Conservation (phyloP, 768 basidiomycete genomes). For the Multifurca ochricompacta region DNA sequence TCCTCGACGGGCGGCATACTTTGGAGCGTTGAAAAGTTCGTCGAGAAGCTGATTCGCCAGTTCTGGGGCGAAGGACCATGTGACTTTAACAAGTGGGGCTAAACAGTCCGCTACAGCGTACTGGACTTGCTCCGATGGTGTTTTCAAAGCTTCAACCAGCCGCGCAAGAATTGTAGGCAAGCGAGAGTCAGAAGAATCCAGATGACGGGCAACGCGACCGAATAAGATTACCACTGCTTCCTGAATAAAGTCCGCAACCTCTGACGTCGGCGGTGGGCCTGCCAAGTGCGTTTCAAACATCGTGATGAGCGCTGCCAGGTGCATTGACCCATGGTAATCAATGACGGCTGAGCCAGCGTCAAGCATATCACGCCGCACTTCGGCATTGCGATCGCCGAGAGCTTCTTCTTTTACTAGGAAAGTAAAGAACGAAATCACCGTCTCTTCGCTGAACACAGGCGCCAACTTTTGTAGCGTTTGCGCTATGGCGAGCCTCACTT, state of each 20-base stretch:
- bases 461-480: constrained; percentile 60
- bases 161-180: constrained; percentile 78
- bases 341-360: constrained; percentile 73
- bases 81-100: constrained; percentile 71
- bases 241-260: constrained; percentile 80
- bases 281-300: constrained; percentile 76
- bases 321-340: constrained; percentile 70
- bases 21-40: constrained; percentile 68
- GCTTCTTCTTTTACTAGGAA: constrained; percentile 85
- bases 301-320: constrained; percentile 65
- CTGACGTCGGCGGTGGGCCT: constrained; percentile 41
- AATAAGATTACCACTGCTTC: constrained; percentile 94
- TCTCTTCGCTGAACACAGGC: constrained; percentile 50
- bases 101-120: constrained; percentile 95
- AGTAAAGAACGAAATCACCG: constrained; percentile 65
- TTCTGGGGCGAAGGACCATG: constrained; percentile 47
- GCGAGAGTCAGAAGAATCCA: constrained; percentile 67
- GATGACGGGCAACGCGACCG: constrained; percentile 84
- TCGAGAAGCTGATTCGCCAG: constrained; percentile 74
- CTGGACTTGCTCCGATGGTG: constrained; percentile 94
- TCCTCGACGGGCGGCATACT: constrained; percentile 92
- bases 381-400: constrained; percentile 74
- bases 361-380: constrained; percentile 86
- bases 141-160: constrained; percentile 82
- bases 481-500: constrained; percentile 68